A percentile compares a stretch with the other conserved stretches of the same genome.
These are phyloP conservation scores for Globisporangium iwayamae DNA, from an alignment of 352 stramenopile species.

Conservation along the genomic window DNA sequence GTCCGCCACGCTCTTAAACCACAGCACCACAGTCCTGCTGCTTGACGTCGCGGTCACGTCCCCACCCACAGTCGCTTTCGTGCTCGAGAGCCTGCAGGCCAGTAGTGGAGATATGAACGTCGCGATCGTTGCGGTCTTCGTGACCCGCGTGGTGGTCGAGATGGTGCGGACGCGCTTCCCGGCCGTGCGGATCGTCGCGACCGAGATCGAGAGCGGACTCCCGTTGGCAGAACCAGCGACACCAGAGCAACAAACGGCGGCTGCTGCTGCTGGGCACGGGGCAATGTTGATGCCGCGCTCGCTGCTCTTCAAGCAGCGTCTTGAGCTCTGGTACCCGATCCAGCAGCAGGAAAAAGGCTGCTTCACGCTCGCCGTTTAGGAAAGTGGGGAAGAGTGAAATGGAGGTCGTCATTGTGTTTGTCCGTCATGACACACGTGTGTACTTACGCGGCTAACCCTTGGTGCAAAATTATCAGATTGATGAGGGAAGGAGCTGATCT, in stretches of 20 bases:
- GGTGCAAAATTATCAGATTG: no score
- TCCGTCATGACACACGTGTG: no score
- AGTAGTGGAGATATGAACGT: slow-evolving; percentile 9
- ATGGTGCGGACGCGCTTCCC: slow-evolving; percentile 12
- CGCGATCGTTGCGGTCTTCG: slow-evolving; percentile 14
- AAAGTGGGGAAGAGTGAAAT: no score
- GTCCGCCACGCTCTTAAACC: slow-evolving; percentile 11
- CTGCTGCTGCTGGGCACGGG: no score
- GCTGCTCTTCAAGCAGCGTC: slow-evolving; percentile 13
- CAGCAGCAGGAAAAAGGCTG: not conserved
- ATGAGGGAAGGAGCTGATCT: no score
- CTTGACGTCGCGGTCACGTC: slow-evolving; percentile 14
- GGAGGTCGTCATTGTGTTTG: no score
- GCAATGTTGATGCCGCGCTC: not conserved
- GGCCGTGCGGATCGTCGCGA: slow-evolving; percentile 12
- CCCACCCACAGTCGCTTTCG: slow-evolving; percentile 7
- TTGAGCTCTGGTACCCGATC: not conserved
- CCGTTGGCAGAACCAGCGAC: no score
- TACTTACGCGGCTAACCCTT: no score
- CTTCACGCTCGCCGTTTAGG: no score
- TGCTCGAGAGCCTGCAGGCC: slow-evolving; percentile 12
- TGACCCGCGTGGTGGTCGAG: slow-evolving; percentile 9
- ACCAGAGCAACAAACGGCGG: not conserved
- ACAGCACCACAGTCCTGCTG: slow-evolving; percentile 10
- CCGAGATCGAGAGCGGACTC: slow-evolving; percentile 10